Base-by-base conservation (phyloP, 164 flowering plant genomes). In the Aristolochia fimbriata region DNA sequence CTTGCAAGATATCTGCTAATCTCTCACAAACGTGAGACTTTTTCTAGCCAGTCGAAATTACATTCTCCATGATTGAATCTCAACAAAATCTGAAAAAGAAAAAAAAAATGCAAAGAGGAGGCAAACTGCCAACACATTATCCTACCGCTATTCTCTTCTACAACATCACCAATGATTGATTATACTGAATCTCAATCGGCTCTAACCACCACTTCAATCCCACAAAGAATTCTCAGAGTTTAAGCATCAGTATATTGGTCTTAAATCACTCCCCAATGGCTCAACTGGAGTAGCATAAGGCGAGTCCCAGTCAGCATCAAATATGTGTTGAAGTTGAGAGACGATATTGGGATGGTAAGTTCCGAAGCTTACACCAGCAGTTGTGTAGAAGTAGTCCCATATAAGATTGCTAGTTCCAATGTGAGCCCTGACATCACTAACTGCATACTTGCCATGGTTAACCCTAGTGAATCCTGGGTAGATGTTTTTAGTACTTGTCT, bases 261-360 rank as follows among this genome's bases (percentile, higher is more conserved):
- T 56, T 8, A 56, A 30, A 15, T 30, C 58, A 15, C 37, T 47
- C 16, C 64, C 65, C 59, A 80, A 60, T 12, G 78, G 90, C 67
- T 69, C 78, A 58, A 92, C 83, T 3, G 86, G 83, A 64, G 77
- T 71, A 47, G 82, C 78, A 77, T 92, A 89, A 0, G 94, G 96
- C 16, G 96, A 92, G 61, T 81, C 73, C 98, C 96, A 92, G 65
- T 92, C 98, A 51, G 96, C 98, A 70, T 92, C 91, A 45, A 89
- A 92, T 37, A 87, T 68, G 62, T 76, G 77, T 63, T 82, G 93
- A 48, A 92, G 94, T 62, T 92, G 91, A 0, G 79, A 71, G 50
- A 92, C 94, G 72, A 92, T 80, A 68, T 80, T 75, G 46, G 86
- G 83, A 55, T 80, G 73, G 55, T 92, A 80, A 9, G 98, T 86